Conservation (phyloP, 495 filamentous ascomycete species). For the Trichoderma erinaceum region DNA sequence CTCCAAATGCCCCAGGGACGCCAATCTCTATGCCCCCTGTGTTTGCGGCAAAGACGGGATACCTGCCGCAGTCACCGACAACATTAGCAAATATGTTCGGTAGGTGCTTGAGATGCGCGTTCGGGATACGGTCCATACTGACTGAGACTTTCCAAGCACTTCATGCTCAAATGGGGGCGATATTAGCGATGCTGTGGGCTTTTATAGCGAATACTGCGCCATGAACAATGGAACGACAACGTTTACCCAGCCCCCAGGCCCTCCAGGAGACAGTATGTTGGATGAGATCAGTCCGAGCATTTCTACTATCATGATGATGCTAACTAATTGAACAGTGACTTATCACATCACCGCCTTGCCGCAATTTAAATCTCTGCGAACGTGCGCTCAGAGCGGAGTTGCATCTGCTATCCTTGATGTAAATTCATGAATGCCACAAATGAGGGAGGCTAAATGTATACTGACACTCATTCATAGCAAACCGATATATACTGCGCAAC, state of each 20-base stretch:
- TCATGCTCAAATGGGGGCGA: slow-evolving; percentile 38
- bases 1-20: slow-evolving; percentile 7
- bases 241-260: slow-evolving; percentile 38
- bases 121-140: neutral
- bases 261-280: slow-evolving; percentile 40
- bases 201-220: slow-evolving; percentile 45
- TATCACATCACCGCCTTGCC: slow-evolving; percentile 47
- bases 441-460: neutral
- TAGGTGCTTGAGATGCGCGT: neutral
- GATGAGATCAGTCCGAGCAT: no score
- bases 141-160: neutral
- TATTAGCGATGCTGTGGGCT: slow-evolving; percentile 38
- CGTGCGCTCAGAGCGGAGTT: slow-evolving; percentile 38
- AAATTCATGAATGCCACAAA: slow-evolving; percentile 6
- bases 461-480: slow-evolving; percentile 24
- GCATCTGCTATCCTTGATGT: slow-evolving; percentile 36
- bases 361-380: slow-evolving; percentile 35
- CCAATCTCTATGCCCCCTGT: slow-evolving; percentile 34
- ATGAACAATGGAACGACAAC: slow-evolving; percentile 39
- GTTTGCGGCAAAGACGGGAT: slow-evolving; percentile 45
- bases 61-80: slow-evolving; percentile 30
- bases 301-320: no score
- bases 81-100: slow-evolving; percentile 37
- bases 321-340: slow-evolving; percentile 30
- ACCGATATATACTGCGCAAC: slow-evolving; percentile 34